Base-by-base conservation (phyloP, 441 rosid genomes). In the Dalechampia spathulata region DNA sequence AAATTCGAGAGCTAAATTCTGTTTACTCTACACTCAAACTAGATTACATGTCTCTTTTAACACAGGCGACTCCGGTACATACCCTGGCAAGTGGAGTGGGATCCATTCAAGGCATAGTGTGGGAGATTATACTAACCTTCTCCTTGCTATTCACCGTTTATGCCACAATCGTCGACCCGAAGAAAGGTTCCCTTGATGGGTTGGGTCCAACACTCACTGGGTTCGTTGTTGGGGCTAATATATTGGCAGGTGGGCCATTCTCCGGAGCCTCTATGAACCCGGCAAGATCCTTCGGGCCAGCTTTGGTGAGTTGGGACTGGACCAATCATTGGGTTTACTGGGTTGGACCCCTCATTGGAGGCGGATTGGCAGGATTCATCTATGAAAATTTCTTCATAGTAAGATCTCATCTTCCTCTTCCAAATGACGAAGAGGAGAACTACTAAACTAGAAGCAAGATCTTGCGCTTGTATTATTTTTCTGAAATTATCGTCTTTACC, bases 251-350 rank as follows among this genome's bases (percentile, higher is more conserved):
- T 2, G 97, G 97, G 1, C 49, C 94, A 32, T 90, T 87, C 73
- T 87, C 97, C 0, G 96, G 94, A 0, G 96, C 90, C 11, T 85
- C 97, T 0, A 90, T 90, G 96, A 90, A 90, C 80, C 97, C 97
- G 0, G 97, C 96, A 2, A 58, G 96, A 23, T 83, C 97, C 1
- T 90, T 87, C 47, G 96, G 96, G 7, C 96, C 97, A 0, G 87
- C 94, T 26, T 66, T 90, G 69, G 88, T 74, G 19, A 76, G 86
- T 59, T 74, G 94, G 69, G 73, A 77, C 56, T 90, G 97, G 97
- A 90, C 94, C 7, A 83, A 90, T 55, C 94, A 87, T 26, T 90
- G 96, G 96, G 92, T 87, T 39, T 87, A 90, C 60, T 90, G 94
- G 97, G 92, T 87, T 51, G 96, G 96, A 12, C 97, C 96, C 1